A percentile compares a stretch with the other conserved stretches of the same genome.
These are phyloP conservation scores for Wickerhamomyces alni DNA, from an alignment of 805 yeast genomes.

Conservation along the genomic window DNA sequence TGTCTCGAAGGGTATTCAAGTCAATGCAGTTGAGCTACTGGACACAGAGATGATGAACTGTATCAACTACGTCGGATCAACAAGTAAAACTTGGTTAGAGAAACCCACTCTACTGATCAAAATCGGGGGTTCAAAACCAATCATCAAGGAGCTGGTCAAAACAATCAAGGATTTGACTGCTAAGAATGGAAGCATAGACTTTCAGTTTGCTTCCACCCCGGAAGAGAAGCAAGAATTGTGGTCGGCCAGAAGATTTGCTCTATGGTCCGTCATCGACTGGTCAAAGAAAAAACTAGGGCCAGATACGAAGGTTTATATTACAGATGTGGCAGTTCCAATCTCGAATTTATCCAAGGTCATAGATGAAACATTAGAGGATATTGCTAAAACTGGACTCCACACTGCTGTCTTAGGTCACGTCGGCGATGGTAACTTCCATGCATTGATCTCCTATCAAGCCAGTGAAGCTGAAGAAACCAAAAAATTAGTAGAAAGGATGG, in stretches of 20 bases:
- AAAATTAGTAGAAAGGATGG: slow-evolving; percentile 53
- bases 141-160: slow-evolving; percentile 42
- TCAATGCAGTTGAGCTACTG: slow-evolving; percentile 71
- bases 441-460: slow-evolving; percentile 53
- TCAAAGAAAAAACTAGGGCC: slow-evolving; percentile 43
- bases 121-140: slow-evolving; percentile 44
- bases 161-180: slow-evolving; percentile 46
- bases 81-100: slow-evolving; percentile 48
- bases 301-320: slow-evolving; percentile 56
- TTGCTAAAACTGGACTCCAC: slow-evolving; percentile 44
- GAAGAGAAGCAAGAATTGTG: slow-evolving; percentile 65
- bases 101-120: slow-evolving; percentile 60
- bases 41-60: slow-evolving; percentile 69
- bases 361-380: slow-evolving; percentile 52
- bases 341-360: slow-evolving; percentile 61
- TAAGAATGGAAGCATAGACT: slow-evolving; percentile 47
- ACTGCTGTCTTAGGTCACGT: slow-evolving; percentile 73
- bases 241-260: slow-evolving; percentile 67
- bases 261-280: slow-evolving; percentile 63
- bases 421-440: slow-evolving; percentile 81
- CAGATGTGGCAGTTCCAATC: slow-evolving; percentile 81
- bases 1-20: slow-evolving; percentile 54
- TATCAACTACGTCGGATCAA: slow-evolving; percentile 50
- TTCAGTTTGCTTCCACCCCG: slow-evolving; percentile 56
- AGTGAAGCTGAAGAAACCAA: slow-evolving; percentile 42